Percentiles rank a stretch among this genome's conserved stretches.
phyloP scores from a whole-genome alignment of 768 basidiomycete genomes.

The Lentinula raphanica region DNA sequence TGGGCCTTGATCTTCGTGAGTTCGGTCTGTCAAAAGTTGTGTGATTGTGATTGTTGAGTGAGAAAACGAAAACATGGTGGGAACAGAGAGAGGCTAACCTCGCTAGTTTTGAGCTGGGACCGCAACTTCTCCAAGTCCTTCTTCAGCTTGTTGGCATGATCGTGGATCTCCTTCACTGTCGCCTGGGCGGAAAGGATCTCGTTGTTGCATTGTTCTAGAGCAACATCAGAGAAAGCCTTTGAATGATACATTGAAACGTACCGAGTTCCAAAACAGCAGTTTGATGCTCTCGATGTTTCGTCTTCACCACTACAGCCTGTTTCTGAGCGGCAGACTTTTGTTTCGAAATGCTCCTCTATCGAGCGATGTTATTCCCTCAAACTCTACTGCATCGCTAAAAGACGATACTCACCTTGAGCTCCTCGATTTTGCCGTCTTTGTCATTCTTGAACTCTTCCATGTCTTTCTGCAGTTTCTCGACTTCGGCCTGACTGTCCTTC shows the following conservation, averaged over 20 bases:
- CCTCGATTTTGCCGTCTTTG: slow-evolving; percentile 93
- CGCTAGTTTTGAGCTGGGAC: slow-evolving; percentile 38
- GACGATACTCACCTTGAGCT: slow-evolving; percentile 66
- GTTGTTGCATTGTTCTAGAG: slow-evolving; percentile 71
- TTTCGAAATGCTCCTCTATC: slow-evolving; percentile 68
- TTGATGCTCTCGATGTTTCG: slow-evolving; percentile 85
- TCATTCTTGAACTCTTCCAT: slow-evolving; percentile 99
- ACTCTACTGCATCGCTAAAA: neutral
- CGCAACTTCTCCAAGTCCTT: slow-evolving; percentile 60
- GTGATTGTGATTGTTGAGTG: neutral
- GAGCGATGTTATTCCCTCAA: neutral
- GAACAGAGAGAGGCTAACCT: slow-evolving; percentile 28
- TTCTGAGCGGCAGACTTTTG: slow-evolving; percentile 81
- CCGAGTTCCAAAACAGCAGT: slow-evolving; percentile 85
- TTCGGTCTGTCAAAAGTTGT: slow-evolving; percentile 42
- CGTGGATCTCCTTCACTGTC: slow-evolving; percentile 35
- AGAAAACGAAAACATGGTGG: neutral
- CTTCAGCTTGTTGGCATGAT: slow-evolving; percentile 47
- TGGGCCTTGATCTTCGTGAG: slow-evolving; percentile 61
- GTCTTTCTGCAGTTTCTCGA: slow-evolving; percentile 87
- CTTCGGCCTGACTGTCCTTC: slow-evolving; percentile 67
- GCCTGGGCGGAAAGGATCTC: slow-evolving; percentile 57
- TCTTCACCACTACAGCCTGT: slow-evolving; percentile 76
- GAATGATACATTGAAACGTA: slow-evolving; percentile 28
- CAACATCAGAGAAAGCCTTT: neutral